Base-by-base conservation (phyloP, 2,329 filamentous ascomycete species). In the Helicocarpus griseus region DNA sequence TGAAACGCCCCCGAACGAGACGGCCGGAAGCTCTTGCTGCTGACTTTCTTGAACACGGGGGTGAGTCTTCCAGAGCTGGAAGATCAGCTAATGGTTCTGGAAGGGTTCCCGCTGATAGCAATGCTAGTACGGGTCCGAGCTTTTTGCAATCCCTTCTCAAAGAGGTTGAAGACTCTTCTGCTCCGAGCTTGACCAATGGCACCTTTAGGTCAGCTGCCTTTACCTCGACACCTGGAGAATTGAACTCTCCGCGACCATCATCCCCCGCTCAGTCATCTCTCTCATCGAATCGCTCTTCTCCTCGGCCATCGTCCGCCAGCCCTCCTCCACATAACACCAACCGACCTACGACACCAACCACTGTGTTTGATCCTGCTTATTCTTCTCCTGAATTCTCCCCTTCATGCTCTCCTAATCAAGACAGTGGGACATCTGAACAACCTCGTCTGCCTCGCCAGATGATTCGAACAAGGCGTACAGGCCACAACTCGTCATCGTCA, bases 141-240 rank as follows among this genome's bases (percentile, higher is more conserved):
- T 91, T 97, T 63, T 76, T 97, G 6, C 87, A 89, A 22, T 91
- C 89, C 0, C 74, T 97, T 5, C 73, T 97, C 47, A 89, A 87
- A 64, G 91, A 97, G 67, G 88, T 97, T 1, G 89, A 95, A 63
- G 77, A 73, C 74, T 70, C 53, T 8, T 58, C 63, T 51, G 56
- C 59, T 64, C 68, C 43, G 58, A 61, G 50, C 56, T 65, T 31
- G 53, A 58, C 50, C 51, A 59, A 60, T 19, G 60, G 59, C 38
- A 61, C 65, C 7, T 58, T 61, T 56, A 63, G 62, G 21, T 63
- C 60, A 17, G 64, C 70, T 7, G 60, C 58, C 41, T 58, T 63
- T 7, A 56, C 62, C 45, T 65, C 63, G 55, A 79, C 63, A n/a
- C 65, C 65, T 0, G 49, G 53, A 3, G 63, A 65, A 51, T 53